phyloP scores from a whole-genome alignment of 345 rosid species.

The Gossypium australe region DNA sequence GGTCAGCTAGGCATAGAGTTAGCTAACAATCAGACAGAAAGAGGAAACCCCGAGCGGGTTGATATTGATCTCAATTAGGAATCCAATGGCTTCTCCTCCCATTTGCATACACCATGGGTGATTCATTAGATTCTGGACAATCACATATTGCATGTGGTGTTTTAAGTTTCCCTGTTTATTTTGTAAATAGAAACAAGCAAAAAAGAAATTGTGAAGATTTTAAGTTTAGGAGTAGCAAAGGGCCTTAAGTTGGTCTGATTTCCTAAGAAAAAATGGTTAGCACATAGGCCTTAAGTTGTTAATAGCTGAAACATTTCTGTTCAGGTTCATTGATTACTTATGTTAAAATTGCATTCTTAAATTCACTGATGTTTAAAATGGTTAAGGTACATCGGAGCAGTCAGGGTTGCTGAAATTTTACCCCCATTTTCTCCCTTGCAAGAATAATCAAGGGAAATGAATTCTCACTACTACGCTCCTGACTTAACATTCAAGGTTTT shows the following conservation, averaged over 20 bases:
- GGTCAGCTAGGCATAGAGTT: slow-evolving; percentile 89
- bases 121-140: slow-evolving; percentile 5
- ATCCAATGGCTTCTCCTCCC: not conserved
- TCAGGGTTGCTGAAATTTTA: not conserved
- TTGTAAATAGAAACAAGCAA: slow-evolving; percentile 45
- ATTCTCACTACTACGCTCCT: too few species aligned
- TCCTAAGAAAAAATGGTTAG: slow-evolving; percentile 8
- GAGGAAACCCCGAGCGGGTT: slow-evolving; percentile 71
- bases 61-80: slow-evolving; percentile 62
- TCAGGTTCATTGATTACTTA: slow-evolving; percentile 28
- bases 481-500: too few species aligned
- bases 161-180: slow-evolving; percentile 30
- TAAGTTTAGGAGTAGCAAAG: slow-evolving; percentile 32
- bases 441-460: not conserved
- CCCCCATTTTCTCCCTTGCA: not conserved
- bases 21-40: slow-evolving; percentile 55
- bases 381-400: not conserved
- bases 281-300: slow-evolving; percentile 32
- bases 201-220: slow-evolving; percentile 35
- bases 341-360: slow-evolving; percentile 4
- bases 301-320: slow-evolving; percentile 32
- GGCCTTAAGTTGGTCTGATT: slow-evolving; percentile 14
- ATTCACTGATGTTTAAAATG: not conserved
- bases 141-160: slow-evolving; percentile 31
- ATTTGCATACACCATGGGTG: slow-evolving; percentile 5